Evolutionary conservation across 768 basidiomycete species (phyloP).

Genomic region (Serendipita indica): DNA sequence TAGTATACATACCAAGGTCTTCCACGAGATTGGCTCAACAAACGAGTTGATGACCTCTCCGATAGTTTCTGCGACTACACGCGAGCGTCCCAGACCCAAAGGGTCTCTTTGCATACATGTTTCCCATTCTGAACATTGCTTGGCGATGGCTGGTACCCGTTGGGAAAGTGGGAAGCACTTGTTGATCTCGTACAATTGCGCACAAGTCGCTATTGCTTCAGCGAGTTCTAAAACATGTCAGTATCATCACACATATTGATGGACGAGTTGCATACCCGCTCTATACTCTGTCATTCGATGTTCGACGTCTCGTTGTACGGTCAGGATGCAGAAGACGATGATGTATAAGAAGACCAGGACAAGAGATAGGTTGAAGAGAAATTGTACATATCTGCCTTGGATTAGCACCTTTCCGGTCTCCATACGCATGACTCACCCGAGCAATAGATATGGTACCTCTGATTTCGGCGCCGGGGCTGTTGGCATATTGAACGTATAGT

Average conservation of each 20-base stretch:
- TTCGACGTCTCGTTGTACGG: conserved; percentile 80
- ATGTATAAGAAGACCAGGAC: conserved; percentile 75
- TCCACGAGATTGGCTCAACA: conserved; percentile 95
- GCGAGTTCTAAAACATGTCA: conserved; percentile 49
- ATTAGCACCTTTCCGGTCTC: not conserved
- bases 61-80: conserved; percentile 84
- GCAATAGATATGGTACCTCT: conserved; percentile 64
- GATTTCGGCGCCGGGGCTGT: conserved; percentile 39
- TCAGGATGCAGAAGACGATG: conserved; percentile 70
- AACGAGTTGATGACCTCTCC: conserved; percentile 95
- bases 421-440: conserved; percentile 62
- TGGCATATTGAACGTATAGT: conserved; percentile 73
- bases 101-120: conserved; percentile 93
- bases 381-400: conserved; percentile 64
- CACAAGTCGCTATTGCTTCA: conserved; percentile 83
- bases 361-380: conserved; percentile 82
- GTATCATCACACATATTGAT: not conserved
- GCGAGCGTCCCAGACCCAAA: conserved; percentile 71
- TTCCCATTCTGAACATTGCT: conserved; percentile 81
- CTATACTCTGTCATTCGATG: conserved; percentile 78
- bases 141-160: conserved; percentile 75
- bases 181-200: conserved; percentile 66
- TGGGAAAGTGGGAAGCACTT: conserved; percentile 46
- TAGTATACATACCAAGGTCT: conserved; percentile 58
- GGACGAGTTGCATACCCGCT: conserved; percentile 42